Evolutionary conservation across 257 asterid genomes (phyloP), one percentile per base, ranked within the genome.

Genomic region (Fraxinus excelsior): DNA sequence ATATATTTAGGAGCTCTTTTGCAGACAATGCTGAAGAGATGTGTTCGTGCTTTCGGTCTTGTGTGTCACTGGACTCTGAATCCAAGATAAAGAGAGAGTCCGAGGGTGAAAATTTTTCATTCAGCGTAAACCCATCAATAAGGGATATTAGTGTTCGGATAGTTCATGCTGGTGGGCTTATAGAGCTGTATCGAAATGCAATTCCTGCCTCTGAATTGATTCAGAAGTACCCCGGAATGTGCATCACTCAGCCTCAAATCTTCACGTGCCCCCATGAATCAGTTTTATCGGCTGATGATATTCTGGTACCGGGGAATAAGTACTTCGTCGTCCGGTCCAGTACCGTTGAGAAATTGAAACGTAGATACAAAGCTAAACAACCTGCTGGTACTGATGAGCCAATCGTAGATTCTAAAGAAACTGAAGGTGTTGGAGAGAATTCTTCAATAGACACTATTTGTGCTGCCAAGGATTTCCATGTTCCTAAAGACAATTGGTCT

Each of bases 121-220:
- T 74, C 32, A 73, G 72, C 18, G n/a, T 78, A n/a, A 75, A 82
- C 70, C 31, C 64, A 53, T 78, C 76, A 2, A 44, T 82, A 42
- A 84, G 73, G 71, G 80, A 82, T 65, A 35, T 67, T 8, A 70
- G 77, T 6, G 84, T 86, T 58, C 67, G 82, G 56, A 74, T 84
- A 78, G 89, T 92, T 77, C 96, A 87, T 74, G 87, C 91, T 3
- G 94, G 97, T 7, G 95, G 98, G 34, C 79, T 80, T 26, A 80
- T 86, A 64, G 98, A 93, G 78, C 76, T 87, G 80, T 87, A 87
- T 60, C 82, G 60, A 0, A 75, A 69, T 51, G 77, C 91, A 40
- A 76, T 91, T 77, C 86, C 88, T 29, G 96, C 89, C 60, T 88
- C 86, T n/a, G 80, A 73, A 38, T 21, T 93, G 80, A 86, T 85